phyloP scores from a whole-genome alignment of 2,329 filamentous ascomycete species.

The Hypocreales sp. region DNA sequence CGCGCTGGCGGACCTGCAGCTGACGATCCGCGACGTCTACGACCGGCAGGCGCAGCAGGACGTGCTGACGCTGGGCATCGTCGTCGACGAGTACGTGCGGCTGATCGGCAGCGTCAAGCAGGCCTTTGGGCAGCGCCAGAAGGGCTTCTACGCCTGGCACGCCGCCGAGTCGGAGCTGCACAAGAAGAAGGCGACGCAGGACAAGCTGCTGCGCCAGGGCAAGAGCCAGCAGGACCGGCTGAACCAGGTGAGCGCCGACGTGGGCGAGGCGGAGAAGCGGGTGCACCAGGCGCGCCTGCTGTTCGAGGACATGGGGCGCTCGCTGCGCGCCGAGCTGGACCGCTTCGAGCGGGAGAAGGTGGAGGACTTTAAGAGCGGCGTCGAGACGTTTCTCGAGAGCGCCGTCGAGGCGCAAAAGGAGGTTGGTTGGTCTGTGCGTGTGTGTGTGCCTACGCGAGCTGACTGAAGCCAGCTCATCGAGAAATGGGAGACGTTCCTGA shows the following conservation, averaged over 20 bases:
- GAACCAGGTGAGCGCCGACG: slow-evolving; percentile 82
- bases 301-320: slow-evolving; percentile 92
- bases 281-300: slow-evolving; percentile 79
- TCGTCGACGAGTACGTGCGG: slow-evolving; percentile 95
- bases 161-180: slow-evolving; percentile 75
- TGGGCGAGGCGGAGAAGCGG: slow-evolving; percentile 85
- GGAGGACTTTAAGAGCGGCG: slow-evolving; percentile 95
- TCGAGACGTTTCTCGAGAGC: slow-evolving; percentile 94
- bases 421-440: slow-evolving; percentile 34
- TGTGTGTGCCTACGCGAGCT: no score
- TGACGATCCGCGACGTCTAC: slow-evolving; percentile 89
- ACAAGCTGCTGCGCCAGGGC: slow-evolving; percentile 89
- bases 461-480: slow-evolving; percentile 44
- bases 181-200: slow-evolving; percentile 78
- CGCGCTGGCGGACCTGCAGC: slow-evolving; percentile 80
- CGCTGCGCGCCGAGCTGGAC: slow-evolving; percentile 85
- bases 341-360: slow-evolving; percentile 95
- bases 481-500: slow-evolving; percentile 95
- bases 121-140: slow-evolving; percentile 83
- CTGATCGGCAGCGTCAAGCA: slow-evolving; percentile 91
- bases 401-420: slow-evolving; percentile 98
- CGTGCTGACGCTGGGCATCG: slow-evolving; percentile 88
- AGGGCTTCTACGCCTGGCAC: slow-evolving; percentile 92
- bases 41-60: slow-evolving; percentile 96
- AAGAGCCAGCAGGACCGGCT: slow-evolving; percentile 92